phyloP scores from a whole-genome alignment of 2,329 filamentous ascomycete genomes.

The Elsinoe perseae region DNA sequence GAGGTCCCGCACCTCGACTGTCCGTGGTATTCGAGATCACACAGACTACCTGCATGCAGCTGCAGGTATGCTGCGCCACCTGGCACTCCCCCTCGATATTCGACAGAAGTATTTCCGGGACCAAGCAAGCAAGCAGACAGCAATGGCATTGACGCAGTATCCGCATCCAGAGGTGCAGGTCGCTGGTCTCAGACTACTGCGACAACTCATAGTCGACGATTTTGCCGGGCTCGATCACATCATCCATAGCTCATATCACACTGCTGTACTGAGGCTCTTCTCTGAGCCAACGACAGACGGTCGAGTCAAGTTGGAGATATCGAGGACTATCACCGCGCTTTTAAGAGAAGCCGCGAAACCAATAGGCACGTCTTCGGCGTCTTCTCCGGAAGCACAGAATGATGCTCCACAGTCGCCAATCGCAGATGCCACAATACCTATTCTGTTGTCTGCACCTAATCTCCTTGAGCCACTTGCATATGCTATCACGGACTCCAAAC shows the following conservation, averaged over 20 bases:
- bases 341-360: not conserved
- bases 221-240: not conserved
- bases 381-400: not conserved
- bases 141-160: slow-evolving; percentile 13
- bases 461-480: slow-evolving; percentile 17
- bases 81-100: slow-evolving; percentile 14
- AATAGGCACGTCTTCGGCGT: not conserved
- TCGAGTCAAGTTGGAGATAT: slow-evolving; percentile 2
- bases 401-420: not conserved
- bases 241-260: not conserved
- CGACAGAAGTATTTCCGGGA: slow-evolving; percentile 12
- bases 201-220: slow-evolving; percentile 16
- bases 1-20: not conserved
- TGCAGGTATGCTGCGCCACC: slow-evolving; percentile 18
- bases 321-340: slow-evolving; percentile 6
- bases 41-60: slow-evolving; percentile 18
- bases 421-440: not conserved
- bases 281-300: not conserved
- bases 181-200: slow-evolving; percentile 16
- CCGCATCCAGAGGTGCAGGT: slow-evolving; percentile 17
- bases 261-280: not conserved
- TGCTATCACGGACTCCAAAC: slow-evolving; percentile 11
- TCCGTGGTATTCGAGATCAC: slow-evolving; percentile 11
- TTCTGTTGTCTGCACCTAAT: not conserved
- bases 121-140: slow-evolving; percentile 5